Evolutionary conservation across 1,139 yeast species (phyloP).

Genomic region (Candida pseudocylindracea): DNA sequence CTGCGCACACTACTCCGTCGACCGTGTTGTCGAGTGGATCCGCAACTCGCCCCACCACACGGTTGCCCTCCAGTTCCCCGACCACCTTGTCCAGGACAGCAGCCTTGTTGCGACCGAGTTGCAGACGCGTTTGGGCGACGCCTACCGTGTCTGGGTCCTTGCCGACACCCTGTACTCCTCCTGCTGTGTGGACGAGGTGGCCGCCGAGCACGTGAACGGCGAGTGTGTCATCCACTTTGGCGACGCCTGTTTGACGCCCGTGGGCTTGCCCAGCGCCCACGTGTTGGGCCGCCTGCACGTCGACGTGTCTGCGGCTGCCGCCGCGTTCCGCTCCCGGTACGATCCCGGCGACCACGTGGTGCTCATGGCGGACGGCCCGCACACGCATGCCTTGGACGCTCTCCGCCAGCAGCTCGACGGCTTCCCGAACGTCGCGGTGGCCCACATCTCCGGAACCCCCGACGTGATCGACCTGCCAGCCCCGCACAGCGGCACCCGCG

Average conservation of each 20-base stretch:
- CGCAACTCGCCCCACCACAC: constrained; percentile 15
- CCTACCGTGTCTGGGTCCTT: constrained; percentile 33
- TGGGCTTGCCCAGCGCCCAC: constrained; percentile 49
- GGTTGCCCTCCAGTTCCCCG: constrained; percentile 84
- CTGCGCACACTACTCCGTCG: constrained; percentile 5
- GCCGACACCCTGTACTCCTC: constrained; percentile 95
- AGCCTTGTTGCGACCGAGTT: constrained; percentile 36
- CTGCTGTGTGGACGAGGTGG: constrained; percentile 93
- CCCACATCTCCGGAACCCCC: constrained; percentile 13
- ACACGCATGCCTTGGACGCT: constrained; percentile 16
- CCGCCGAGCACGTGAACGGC: constrained; percentile 80
- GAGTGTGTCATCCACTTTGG: constrained; percentile 87
- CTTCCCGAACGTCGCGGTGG: constrained; percentile 10
- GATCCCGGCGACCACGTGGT: constrained; percentile 15
- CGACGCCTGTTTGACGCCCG: constrained; percentile 73
- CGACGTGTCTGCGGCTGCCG: constrained; percentile 10
- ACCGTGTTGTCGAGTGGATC: constrained; percentile 23
- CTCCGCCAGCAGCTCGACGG: constrained; percentile 5
- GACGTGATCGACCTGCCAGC: constrained; percentile 1
- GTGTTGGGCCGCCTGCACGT: constrained; percentile 50
- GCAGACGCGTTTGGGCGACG: constrained; percentile 10
- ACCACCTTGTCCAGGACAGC: constrained; percentile 54
- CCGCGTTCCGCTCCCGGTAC: background rate
- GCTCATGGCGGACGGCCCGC: constrained; percentile 49
- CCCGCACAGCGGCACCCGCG: background rate